phyloP scores from a whole-genome alignment of 768 basidiomycete genomes.

The Tulasnella calospora region DNA sequence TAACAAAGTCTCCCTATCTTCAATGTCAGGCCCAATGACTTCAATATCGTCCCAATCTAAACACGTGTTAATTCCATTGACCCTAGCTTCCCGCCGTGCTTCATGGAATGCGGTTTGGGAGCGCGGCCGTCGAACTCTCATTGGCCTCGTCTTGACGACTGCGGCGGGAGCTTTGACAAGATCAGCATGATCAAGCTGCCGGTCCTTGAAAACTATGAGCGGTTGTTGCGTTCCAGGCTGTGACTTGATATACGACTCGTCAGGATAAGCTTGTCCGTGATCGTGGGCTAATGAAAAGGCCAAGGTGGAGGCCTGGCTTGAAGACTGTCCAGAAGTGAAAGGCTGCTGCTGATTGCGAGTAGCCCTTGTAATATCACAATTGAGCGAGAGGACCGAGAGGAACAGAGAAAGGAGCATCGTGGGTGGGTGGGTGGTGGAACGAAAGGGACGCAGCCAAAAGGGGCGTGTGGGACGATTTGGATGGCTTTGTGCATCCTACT shows the following conservation, averaged over 20 bases:
- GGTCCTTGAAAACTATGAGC: constrained; percentile 9
- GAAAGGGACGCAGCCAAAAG: neutral
- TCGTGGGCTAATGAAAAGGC: neutral
- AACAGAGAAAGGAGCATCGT: constrained; percentile 15
- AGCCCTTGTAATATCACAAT: constrained; percentile 1
- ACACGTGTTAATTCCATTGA: neutral
- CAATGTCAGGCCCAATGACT: constrained; percentile 64
- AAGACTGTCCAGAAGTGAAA: neutral
- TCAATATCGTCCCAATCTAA: constrained; percentile 63
- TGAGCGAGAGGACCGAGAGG: constrained; percentile 6
- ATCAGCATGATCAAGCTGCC: neutral
- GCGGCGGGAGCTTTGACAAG: neutral
- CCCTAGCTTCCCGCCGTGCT: constrained; percentile 9
- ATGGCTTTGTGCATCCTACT: neutral
- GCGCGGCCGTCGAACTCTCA: constrained; percentile 17
- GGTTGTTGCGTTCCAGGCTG: neutral
- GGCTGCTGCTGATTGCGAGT: neutral
- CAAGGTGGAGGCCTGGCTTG: neutral
- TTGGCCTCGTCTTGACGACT: constrained; percentile 1
- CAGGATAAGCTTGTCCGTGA: constrained; percentile 9
- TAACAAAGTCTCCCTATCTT: constrained; percentile 64
- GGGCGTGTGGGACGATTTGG: constrained; percentile 7
- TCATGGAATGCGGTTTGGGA: constrained; percentile 24
- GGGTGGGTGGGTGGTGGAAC: neutral
- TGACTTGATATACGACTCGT: neutral